phyloP scores from a whole-genome alignment of 352 stramenopile genomes.

The Blastocystis sp. region DNA sequence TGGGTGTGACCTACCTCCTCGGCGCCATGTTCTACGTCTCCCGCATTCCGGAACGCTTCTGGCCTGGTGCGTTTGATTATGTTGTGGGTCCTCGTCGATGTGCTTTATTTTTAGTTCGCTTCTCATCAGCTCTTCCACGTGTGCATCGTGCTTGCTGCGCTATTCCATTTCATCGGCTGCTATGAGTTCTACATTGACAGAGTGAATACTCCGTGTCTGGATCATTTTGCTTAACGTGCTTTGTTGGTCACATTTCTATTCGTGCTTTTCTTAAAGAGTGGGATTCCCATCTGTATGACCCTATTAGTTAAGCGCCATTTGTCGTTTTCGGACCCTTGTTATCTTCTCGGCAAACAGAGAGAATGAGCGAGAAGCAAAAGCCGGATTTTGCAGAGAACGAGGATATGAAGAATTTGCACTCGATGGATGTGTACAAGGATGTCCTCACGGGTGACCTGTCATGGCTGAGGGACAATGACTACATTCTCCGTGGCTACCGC shows the following conservation, averaged over 20 bases:
- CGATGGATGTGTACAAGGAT: conserved; percentile 64
- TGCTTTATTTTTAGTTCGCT: conserved; percentile 33
- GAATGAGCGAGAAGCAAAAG: neutral
- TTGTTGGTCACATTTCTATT: conserved; percentile 41
- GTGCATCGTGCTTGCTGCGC: conserved; percentile 65
- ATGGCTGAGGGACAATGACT: conserved; percentile 67
- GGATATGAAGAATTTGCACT: neutral
- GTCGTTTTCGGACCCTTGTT: too few species aligned
- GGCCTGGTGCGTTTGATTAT: conserved; percentile 67
- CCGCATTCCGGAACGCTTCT: conserved; percentile 65
- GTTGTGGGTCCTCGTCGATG: conserved; percentile 28
- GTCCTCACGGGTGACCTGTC: conserved; percentile 34
- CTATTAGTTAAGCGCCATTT: too few species aligned
- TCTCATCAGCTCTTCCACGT: conserved; percentile 68
- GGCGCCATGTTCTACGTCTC: conserved; percentile 52
- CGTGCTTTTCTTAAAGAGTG: neutral
- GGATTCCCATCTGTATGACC: too few species aligned
- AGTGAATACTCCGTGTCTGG: conserved; percentile 59
- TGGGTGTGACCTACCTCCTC: conserved; percentile 58
- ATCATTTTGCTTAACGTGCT: neutral
- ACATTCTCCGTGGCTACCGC: conserved; percentile 58
- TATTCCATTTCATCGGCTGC: conserved; percentile 67
- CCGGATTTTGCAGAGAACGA: neutral
- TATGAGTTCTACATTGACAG: conserved; percentile 64
- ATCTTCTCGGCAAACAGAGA: neutral